Evolutionary conservation across 208 protist species (phyloP), one percentile per base, ranked within the genome.

Genomic region (Crithidia sp.): DNA sequence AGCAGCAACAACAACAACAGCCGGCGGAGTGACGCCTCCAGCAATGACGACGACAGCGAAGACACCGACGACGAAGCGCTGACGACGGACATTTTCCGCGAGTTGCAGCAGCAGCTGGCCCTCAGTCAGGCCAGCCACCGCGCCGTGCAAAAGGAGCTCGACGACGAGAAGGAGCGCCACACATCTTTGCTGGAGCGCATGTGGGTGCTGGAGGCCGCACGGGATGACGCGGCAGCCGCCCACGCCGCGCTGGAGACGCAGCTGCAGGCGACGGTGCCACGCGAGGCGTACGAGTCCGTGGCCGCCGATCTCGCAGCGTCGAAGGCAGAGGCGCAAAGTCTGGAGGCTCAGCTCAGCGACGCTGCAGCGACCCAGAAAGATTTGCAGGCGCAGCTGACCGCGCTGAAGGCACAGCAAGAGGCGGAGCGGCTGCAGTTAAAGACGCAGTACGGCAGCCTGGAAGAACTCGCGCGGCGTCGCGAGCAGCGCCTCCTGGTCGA

Each of bases 181-280:
- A 76, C 87, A 5, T 8, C 67, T 17, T 68, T 95, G 52, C 74
- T 86, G 53, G 90, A 95, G 75, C 80, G 84, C 6, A 91, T 92
- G 83, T 95, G 90, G 90, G 57, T 58, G 7, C 62, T 92, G 54
- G 90, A 95, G 76, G 62, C 81, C 28, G 70, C 87, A 45, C 82
- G 76, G 47, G 87, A 88, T 37, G 77, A 76, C 28, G 86, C 86
- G 3, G 59, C 14, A 3, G 81, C 77, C 12, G 81, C 73, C 10
- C 55, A 55, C 36, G 47, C 9, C 3, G 4, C 47, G 14, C 65
- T 77, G 19, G 57, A 80, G 41, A 63, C 65, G 49, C 76, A 58
- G 36, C 67, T 86, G 82, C 12, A n/a, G 6, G 71, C 63, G 2
- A 92, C 87, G 87, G 72, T 88, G 39, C 69, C 76, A 40, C 82